Evolutionary conservation across 225 moss, liverwort and hornwort species (phyloP).

Genomic region (Neckera pumila): DNA sequence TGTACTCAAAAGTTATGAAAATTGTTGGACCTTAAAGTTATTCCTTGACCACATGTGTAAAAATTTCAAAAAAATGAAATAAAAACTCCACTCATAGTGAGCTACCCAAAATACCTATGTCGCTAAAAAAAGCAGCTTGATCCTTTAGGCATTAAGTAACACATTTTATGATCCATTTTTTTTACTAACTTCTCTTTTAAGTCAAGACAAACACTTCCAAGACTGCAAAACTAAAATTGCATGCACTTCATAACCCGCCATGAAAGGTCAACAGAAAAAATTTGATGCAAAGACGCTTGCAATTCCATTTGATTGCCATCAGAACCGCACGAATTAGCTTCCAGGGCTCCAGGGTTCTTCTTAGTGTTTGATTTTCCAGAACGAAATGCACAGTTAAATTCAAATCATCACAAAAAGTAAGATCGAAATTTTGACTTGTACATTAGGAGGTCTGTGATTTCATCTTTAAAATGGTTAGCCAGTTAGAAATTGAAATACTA

Average conservation of each 20-base stretch:
- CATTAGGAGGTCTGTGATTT: neutral
- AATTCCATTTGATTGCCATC: too few relatives aligned
- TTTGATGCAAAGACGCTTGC: too few relatives aligned
- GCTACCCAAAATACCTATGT: too few relatives aligned
- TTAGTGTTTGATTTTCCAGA: neutral
- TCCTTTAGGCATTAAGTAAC: too few relatives aligned
- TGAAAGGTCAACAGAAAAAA: neutral
- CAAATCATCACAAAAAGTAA: neutral
- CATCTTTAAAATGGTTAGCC: neutral
- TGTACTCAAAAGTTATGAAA: too few relatives aligned
- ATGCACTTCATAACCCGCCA: neutral
- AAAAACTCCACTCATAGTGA: too few relatives aligned
- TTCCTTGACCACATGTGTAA: too few relatives aligned
- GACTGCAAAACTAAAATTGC: neutral
- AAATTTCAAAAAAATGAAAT: too few relatives aligned
- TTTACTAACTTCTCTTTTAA: neutral
- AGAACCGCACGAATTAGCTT: fast-evolving
- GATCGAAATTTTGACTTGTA: neutral
- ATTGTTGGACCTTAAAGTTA: too few relatives aligned
- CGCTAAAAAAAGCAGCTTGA: too few relatives aligned
- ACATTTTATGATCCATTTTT: too few relatives aligned
- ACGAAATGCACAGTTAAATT: neutral
- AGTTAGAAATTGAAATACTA: neutral
- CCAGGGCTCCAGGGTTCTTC: fast-evolving
- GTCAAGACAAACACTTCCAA: neutral